Percentiles rank a stretch among this genome's conserved stretches.
These are phyloP conservation scores for Ophidiomyces ophidiicola DNA, from an alignment of 2,329 filamentous ascomycete genomes.

Conservation along the genomic window DNA sequence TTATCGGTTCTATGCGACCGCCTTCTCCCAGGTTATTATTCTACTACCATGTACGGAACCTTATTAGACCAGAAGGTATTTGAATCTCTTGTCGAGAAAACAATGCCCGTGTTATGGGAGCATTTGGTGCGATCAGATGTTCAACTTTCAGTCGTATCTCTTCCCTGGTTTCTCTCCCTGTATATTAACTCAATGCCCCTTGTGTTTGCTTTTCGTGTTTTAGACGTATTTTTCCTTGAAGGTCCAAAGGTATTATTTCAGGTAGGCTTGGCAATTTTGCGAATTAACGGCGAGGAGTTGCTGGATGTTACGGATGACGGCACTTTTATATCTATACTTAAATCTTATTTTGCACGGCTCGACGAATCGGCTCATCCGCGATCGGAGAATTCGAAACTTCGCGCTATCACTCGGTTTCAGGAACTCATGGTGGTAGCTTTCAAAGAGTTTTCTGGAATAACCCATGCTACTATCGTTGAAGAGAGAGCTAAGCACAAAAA, in stretches of 20 bases:
- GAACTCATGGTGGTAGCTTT: conserved; percentile 99
- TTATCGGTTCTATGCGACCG: conserved; percentile 86
- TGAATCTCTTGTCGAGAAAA: conserved; percentile 94
- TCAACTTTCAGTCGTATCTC: conserved; percentile 88
- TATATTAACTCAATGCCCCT: conserved; percentile 99
- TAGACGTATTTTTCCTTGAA: conserved; percentile 97
- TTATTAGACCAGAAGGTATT: conserved; percentile 94
- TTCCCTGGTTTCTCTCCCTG: conserved; percentile 94
- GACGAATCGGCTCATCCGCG: conserved; percentile 94
- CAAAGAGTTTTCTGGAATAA: conserved; percentile 93
- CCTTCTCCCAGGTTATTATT: conserved; percentile 91
- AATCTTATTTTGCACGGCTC: conserved; percentile 82
- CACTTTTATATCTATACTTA: conserved; percentile 90
- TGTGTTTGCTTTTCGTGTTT: conserved; percentile 88
- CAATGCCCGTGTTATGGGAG: conserved; percentile 96
- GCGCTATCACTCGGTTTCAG: conserved; percentile 89
- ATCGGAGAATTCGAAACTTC: conserved; percentile 86
- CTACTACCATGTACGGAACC: conserved; percentile 97
- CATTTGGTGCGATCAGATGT: conserved; percentile 95
- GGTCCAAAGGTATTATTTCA: conserved; percentile 96
- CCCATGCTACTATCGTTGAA: conserved; percentile 81
- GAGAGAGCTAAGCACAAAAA: conserved; percentile 86
- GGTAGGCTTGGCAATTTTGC: conserved; percentile 86
- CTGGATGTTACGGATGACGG: conserved; percentile 89
- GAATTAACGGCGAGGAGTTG: conserved; percentile 93